Evolutionary conservation across 176 grass and related monocot species (phyloP), one percentile per base, ranked within the genome.

Genomic region (Aegilops umbellulata): DNA sequence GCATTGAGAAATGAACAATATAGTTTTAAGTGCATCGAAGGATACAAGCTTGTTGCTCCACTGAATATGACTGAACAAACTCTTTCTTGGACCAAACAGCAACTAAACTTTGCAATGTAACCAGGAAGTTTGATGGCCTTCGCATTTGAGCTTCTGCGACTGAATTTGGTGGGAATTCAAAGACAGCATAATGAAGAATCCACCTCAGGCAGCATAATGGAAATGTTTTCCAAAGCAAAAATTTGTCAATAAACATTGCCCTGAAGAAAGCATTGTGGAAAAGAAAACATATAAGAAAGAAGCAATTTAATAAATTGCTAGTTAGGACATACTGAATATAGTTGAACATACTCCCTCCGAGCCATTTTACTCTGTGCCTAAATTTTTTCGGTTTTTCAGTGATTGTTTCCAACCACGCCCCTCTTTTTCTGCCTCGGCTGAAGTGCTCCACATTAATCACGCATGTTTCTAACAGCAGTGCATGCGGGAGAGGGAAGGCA

Each of bases 11-110:
- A 83, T 53, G 34, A 81, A 77, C 25, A 69, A 66, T 51, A 72
- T 30, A 83, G 26, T 87, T 82, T 86, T 73, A 82, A 69, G 67
- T 80, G 67, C 57, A 34, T 67, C 25, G 76, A 98, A 91, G 93
- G 93, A 95, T 98, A 95, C 96, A 98, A 86, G 96, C 96, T 92
- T 98, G 96, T 87, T 98, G 96, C 51, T 95, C 96, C 90, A 98
- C 88, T 60, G 93, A 89, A 85, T 94, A 95, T 89, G 88, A 95
- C 80, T 95, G 96, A 82, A 98, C 86, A 84, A 94, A 98, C 74
- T 95, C 93, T 78, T 86, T 91, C 80, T 74, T 95, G 71, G 96
- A 95, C 96, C 96, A 98, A 81, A 92, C 64, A 86, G 69, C 89
- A 82, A 90, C 79, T 73, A 94, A 86, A 80, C 6, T 82, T 87